Base-by-base conservation (phyloP, 768 basidiomycete species). In the Phallus indusiatus region DNA sequence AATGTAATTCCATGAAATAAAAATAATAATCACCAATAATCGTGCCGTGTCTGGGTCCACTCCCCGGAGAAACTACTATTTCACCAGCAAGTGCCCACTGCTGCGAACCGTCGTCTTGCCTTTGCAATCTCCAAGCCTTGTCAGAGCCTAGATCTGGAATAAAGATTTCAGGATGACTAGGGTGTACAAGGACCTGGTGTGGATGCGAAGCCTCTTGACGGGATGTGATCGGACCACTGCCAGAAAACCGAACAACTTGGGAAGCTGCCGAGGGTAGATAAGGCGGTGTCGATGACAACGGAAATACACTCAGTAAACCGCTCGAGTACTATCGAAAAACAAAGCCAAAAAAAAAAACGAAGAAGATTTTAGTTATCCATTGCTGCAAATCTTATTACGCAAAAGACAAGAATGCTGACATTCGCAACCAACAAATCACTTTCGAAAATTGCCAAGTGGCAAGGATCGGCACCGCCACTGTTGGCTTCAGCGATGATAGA, bases 111-210 rank as follows among this genome's bases (percentile, higher is more conserved):
- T 62, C n/a, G 57, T 35, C 7, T 9, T 65, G 68, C 66, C 80
- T 77, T 63, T 71, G 72, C 60, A 85, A 73, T 57, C 80, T 73
- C 71, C 79, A 83, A 16, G 90, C 78, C 55, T 76, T 76, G 67
- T 93, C 91, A 2, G 80, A 76, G 4, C 90, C 90, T 6, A 94
- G 74, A 68, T 93, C 89, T 1, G 88, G 82, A 1, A 90, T 76
- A 48, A 90, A 76, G 12, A 92, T 70, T 62, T 88, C 86, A 24
- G 74, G 66, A 52, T 76, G 73, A 17, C 73, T 69, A 33, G 76
- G 69, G 46, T 80, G 76, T 14, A 83, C 65, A 59, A 78, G 65
- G 35, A 84, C 81, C 65, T 92, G 86, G 71, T 93, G 91, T 0
- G 88, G 86, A 67, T 94, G 92, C 3, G 89, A 77, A 5, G 73